Evolutionary conservation across 352 stramenopile species (phyloP), one percentile per base, ranked within the genome.

Genomic region (Phytopythium aichiense): DNA sequence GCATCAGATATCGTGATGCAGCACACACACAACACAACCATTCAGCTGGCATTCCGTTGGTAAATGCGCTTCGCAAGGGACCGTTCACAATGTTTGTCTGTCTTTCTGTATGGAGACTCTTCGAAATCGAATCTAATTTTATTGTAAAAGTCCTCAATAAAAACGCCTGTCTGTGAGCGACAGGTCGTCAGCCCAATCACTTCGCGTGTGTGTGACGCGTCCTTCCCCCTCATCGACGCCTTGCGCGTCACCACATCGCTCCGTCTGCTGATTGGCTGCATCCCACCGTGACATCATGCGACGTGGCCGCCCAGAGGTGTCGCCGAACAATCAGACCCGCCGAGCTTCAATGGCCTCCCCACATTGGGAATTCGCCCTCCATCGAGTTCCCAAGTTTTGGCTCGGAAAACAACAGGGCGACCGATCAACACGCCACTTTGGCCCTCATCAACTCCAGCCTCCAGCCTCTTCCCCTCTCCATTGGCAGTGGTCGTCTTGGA

Each of bases 251-350:
- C 23, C 48, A 3, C 23, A 2, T 22, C 28, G 16, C 63, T 35
- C 35, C 38, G 7, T 0, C 18, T 13, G 16, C 1, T 12, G 38
- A 68, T 71, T 71, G 54, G 54, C 22, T n/a, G 20, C 9, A 9
- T 12, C 5, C 1, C 54, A 33, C 50, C 15, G 45, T 67, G 65
- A 68, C 65, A 68, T 45, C 65, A 71, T 71, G 65, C 65, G 65
- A 71, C 65, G 65, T 60, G 65, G 65, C 65, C 60, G 43, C 15
- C 2, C 12, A 22, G 23, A 54, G 48, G 23, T 54, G 48, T 54
- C 48, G 48, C 48, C 48, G 48, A 54, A 54, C 25, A 22, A 33
- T 54, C 43, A 50, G 43, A 50, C 43, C 48, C 48, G 28, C 48
- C 23, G 11, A 54, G 16, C 48, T 54, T 54, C 48, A 54, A 54